Evolutionary conservation across 192 early-diverging fungal genomes (phyloP).

Genomic region (Umbelopsis vinacea): DNA sequence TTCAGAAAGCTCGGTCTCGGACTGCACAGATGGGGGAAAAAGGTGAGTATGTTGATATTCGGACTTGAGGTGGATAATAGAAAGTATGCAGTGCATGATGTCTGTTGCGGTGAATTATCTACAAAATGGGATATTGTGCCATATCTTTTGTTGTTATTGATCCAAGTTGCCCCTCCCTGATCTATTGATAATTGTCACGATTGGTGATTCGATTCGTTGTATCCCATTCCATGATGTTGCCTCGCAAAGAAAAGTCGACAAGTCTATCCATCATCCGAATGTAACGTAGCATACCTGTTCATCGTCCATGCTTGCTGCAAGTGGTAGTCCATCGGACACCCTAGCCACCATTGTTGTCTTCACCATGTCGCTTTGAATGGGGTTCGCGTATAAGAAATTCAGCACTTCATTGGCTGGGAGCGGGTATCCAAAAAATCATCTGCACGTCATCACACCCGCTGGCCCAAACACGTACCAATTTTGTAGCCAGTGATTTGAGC

Average conservation of each 20-base stretch:
- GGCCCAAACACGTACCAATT: background rate
- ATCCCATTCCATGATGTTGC: background rate
- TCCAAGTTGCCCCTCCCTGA: too few relatives aligned
- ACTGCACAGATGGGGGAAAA: slow-evolving; percentile 34
- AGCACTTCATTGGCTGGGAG: background rate
- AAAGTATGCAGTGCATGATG: too few relatives aligned
- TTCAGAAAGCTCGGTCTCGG: slow-evolving; percentile 84
- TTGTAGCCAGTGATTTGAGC: background rate
- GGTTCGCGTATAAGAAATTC: background rate
- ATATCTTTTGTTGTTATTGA: too few relatives aligned
- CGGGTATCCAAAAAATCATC: background rate
- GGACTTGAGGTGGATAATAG: too few relatives aligned
- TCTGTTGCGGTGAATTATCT: too few relatives aligned
- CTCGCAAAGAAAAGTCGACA: background rate
- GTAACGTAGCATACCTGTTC: slow-evolving; percentile 63
- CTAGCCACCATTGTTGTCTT: slow-evolving; percentile 94
- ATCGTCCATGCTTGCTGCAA: slow-evolving; percentile 97
- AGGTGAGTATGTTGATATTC: background rate
- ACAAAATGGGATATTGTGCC: too few relatives aligned
- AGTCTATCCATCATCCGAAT: background rate
- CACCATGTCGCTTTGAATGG: slow-evolving; percentile 71
- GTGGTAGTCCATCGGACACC: slow-evolving; percentile 88
- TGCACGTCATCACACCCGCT: slow-evolving; percentile 3
- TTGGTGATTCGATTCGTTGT: background rate
- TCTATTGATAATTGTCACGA: too few relatives aligned